phyloP scores from a whole-genome alignment of 139 green algal genomes.

The Chlamydomonas sp. region DNA sequence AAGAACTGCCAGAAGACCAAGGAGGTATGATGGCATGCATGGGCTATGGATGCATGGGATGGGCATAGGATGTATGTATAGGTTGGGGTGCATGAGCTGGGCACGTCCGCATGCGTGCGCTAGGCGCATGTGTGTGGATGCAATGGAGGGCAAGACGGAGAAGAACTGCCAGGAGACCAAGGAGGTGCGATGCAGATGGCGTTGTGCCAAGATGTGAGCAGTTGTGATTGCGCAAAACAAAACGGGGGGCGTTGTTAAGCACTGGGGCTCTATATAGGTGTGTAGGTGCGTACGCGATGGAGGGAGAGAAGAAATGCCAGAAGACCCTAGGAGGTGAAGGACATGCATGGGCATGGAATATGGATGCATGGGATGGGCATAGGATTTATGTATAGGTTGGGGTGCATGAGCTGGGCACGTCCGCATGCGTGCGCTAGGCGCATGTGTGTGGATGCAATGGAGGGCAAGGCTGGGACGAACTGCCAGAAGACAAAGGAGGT shows the following conservation, averaged over 20 bases:
- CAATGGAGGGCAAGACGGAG: constrained; percentile 84
- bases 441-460: constrained; percentile 91
- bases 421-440: too few species aligned
- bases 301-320: constrained; percentile 85
- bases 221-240: too few species aligned
- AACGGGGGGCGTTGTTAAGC: too few species aligned
- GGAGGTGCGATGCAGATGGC: constrained; percentile 19
- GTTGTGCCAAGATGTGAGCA: neutral
- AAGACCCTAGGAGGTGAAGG: constrained; percentile 64
- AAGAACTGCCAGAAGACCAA: constrained; percentile 75
- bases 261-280: neutral
- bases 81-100: neutral
- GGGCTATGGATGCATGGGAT: too few species aligned
- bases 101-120: too few species aligned
- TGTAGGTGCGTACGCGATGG: constrained; percentile 68
- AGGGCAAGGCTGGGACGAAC: constrained; percentile 82
- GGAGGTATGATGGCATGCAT: too few species aligned
- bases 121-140: too few species aligned
- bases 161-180: constrained; percentile 76
- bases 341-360: too few species aligned
- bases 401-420: neutral
- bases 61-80: neutral
- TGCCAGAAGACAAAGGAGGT: constrained; percentile 66
- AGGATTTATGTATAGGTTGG: neutral
- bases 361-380: too few species aligned